Conservation (phyloP, 805 yeast genomes). For the Clavispora phyllophila region DNA sequence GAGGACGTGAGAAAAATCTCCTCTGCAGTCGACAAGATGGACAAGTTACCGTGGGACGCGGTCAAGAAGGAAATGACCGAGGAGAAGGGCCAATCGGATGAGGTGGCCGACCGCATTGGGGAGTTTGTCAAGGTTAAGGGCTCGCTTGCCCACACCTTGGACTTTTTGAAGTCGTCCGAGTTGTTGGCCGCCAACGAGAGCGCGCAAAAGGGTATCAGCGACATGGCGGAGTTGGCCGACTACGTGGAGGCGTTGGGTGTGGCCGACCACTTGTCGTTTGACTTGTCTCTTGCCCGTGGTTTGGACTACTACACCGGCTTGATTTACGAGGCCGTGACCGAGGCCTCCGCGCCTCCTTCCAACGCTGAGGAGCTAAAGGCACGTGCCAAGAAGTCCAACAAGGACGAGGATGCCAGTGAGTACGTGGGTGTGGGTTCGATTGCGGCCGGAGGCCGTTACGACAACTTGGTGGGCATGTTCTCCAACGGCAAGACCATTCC, state of each 20-base stretch:
- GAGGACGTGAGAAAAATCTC: conserved; percentile 92
- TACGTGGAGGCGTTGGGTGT: conserved; percentile 84
- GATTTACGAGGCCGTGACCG: conserved; percentile 93
- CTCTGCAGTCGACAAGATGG: conserved; percentile 94
- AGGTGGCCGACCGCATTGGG: conserved; percentile 90
- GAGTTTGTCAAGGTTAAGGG: conserved; percentile 83
- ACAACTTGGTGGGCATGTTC: conserved; percentile 95
- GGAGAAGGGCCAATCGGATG: conserved; percentile 87
- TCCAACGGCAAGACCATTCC: conserved; percentile 89
- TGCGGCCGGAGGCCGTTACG: conserved; percentile 99
- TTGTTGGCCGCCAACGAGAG: conserved; percentile 57
- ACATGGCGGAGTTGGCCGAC: conserved; percentile 68
- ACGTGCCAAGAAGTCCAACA: conserved; percentile 35
- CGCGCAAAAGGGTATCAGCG: conserved; percentile 77
- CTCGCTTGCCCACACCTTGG: conserved; percentile 57
- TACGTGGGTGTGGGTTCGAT: conserved; percentile 98
- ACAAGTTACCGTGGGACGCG: conserved; percentile 91
- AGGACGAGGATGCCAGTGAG: conserved; percentile 89
- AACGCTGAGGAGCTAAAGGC: conserved; percentile 41
- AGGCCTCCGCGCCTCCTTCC: conserved; percentile 92
- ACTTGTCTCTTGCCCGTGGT: conserved; percentile 94
- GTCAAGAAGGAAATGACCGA: conserved; percentile 88
- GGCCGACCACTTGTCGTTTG: conserved; percentile 66
- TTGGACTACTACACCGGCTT: conserved; percentile 96
- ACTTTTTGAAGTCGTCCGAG: conserved; percentile 51